Evolutionary conservation across 345 rosid genomes (phyloP).

Genomic region (Aquilaria yunnanensis): DNA sequence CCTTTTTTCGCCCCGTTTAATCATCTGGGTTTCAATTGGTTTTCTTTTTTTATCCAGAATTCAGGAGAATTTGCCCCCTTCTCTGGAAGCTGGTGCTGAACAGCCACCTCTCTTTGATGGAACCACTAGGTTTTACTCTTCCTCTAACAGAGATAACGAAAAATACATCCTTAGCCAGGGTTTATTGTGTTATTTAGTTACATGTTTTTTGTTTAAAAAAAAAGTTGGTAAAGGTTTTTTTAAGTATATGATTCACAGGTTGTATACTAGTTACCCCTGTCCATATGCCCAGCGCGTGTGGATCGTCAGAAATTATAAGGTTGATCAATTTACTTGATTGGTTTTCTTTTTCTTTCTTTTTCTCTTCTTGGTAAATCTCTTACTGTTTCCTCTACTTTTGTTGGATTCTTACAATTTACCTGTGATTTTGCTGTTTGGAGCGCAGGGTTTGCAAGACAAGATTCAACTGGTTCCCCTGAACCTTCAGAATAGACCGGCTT

Average conservation of each 20-base stretch:
- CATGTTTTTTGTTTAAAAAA: background rate
- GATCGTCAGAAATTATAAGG: slow-evolving; percentile 93
- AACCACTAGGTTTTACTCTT: slow-evolving; percentile 42
- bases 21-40: background rate
- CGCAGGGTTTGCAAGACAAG: slow-evolving; percentile 78
- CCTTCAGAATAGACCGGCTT: slow-evolving; percentile 73
- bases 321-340: slow-evolving; percentile 8
- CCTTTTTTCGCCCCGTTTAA: background rate
- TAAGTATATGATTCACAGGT: slow-evolving; percentile 23
- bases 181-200: background rate
- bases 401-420: too few species aligned
- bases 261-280: slow-evolving; percentile 56
- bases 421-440: background rate
- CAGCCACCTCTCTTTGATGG: slow-evolving; percentile 76
- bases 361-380: too few species aligned
- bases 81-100: slow-evolving; percentile 46
- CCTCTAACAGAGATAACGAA: background rate
- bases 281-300: slow-evolving; percentile 91
- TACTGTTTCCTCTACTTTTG: too few species aligned
- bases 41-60: slow-evolving; percentile 1
- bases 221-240: background rate
- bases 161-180: background rate
- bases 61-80: slow-evolving; percentile 41
- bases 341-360: background rate
- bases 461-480: slow-evolving; percentile 71